Conservation (phyloP, 768 basidiomycete genomes). For the Tricholoma hemisulphureum region DNA sequence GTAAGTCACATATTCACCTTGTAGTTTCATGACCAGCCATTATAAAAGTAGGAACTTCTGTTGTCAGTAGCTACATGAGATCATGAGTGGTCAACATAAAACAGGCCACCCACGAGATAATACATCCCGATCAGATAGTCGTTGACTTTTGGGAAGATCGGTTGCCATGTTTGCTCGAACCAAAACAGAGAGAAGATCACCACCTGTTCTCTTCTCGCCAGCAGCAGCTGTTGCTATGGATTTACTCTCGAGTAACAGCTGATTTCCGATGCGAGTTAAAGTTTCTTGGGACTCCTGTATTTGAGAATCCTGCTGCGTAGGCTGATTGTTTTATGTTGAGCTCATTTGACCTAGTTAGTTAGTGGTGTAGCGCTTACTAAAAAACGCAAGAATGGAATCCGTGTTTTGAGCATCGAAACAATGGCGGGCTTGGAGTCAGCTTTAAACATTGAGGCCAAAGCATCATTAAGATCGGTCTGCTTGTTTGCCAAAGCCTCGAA, state of each 20-base stretch:
- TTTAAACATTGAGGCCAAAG: slow-evolving; percentile 45
- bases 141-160: slow-evolving; percentile 27
- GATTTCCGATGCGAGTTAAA: slow-evolving; percentile 39
- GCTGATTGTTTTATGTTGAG: slow-evolving; percentile 5
- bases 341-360: too few species aligned
- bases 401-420: slow-evolving; percentile 21
- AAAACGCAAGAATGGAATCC: slow-evolving; percentile 31
- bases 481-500: slow-evolving; percentile 25
- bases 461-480: slow-evolving; percentile 44
- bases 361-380: slow-evolving; percentile 26
- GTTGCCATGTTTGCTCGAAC: slow-evolving; percentile 53
- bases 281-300: slow-evolving; percentile 26
- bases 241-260: slow-evolving; percentile 44
- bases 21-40: slow-evolving; percentile 51
- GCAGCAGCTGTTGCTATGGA: background rate
- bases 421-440: slow-evolving; percentile 32
- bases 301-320: slow-evolving; percentile 12
- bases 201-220: slow-evolving; percentile 17
- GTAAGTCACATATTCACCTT: slow-evolving; percentile 23
- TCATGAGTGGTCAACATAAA: too few species aligned
- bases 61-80: background rate
- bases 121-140: slow-evolving; percentile 19
- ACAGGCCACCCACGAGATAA: slow-evolving; percentile 11
- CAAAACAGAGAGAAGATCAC: slow-evolving; percentile 46
- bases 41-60: slow-evolving; percentile 51